A percentile compares a stretch with the other conserved stretches of the same genome.
phyloP scores from a whole-genome alignment of 1,284 basidiomycete species.

The Baeospora myosura region DNA sequence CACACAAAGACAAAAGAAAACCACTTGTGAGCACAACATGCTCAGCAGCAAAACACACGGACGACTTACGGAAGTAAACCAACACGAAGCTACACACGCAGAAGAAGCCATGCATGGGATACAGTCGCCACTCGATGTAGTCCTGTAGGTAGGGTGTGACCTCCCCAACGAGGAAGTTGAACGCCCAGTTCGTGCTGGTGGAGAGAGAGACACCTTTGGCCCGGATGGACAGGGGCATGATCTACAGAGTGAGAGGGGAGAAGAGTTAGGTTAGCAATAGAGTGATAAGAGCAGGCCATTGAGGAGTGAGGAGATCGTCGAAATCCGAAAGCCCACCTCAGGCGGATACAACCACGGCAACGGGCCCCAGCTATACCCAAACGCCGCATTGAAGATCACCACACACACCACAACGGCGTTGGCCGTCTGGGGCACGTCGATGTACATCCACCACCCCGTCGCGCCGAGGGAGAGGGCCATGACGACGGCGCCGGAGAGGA shows the following conservation, averaged over 20 bases:
- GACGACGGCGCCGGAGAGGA: slow-evolving; percentile 36
- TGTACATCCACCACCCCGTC: slow-evolving; percentile 90
- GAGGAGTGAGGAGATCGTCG: background rate
- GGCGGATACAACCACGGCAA: slow-evolving; percentile 53
- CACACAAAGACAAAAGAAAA: no score
- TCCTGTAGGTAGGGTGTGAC: slow-evolving; percentile 87
- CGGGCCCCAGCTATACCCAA: slow-evolving; percentile 65
- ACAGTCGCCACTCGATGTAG: slow-evolving; percentile 85
- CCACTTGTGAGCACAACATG: background rate
- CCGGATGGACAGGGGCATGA: slow-evolving; percentile 84
- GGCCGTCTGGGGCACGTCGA: slow-evolving; percentile 81
- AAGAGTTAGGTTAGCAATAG: background rate
- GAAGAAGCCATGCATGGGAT: slow-evolving; percentile 96
- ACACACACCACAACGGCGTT: slow-evolving; percentile 89
- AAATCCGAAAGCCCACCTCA: slow-evolving; percentile 40
- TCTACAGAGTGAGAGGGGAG: slow-evolving; percentile 40
- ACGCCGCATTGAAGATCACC: slow-evolving; percentile 90
- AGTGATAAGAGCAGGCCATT: no score
- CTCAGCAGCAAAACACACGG: slow-evolving; percentile 2
- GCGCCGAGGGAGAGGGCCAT: slow-evolving; percentile 74
- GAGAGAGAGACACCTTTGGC: slow-evolving; percentile 94
- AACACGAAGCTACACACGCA: slow-evolving; percentile 83
- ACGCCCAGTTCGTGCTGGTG: slow-evolving; percentile 72
- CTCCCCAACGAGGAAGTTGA: slow-evolving; percentile 88
- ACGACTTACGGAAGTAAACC: slow-evolving; percentile 65